Base-by-base conservation (phyloP, 352 stramenopile genomes). In the Phytophthora citrophthora region DNA sequence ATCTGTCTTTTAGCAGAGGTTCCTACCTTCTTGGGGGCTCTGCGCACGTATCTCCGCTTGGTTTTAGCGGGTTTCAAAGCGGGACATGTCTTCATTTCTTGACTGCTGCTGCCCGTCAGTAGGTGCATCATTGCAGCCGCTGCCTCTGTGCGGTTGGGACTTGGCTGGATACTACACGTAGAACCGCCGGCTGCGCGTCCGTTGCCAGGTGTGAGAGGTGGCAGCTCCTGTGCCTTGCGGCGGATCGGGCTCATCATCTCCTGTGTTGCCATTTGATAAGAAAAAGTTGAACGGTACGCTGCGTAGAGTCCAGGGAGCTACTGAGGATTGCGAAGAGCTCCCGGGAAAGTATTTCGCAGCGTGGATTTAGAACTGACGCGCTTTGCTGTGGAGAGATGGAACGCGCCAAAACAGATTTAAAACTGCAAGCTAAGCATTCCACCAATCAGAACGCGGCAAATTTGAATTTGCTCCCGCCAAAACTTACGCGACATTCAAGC, bases 101-200 rank as follows among this genome's bases (percentile, higher is more conserved):
- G 36, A 24, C 36, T 41, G 23, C 26, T 64, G 32, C 24, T 70
- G 39, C 59, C 45, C 12, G 80, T 70, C 39, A 94, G 77, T 13
- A 94, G 48, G 57, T 91, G 76, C 83, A 94, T 88, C 85, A 94
- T 94, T 18, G 85, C 85, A 1, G 83, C 78, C 2, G 85, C 85
- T 13, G 85, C 85, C 59, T 94, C 85, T 0, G 83, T 92, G 45
- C 85, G 79, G 52, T 92, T 94, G 18, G 85, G 85, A 64, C 83
- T 92, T 20, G 85, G 85, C 54, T 93, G 79, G 5, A 89, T 74
- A n/a, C 72, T 67, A 34, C 29, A 34, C 29, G 29, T 34, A 13
- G 64, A 76, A 23, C 39, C 32, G 24, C 41, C 46, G 4, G 38
- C 36, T 16, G 67, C 46, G n/a, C 41, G 47, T 24, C 70, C 44